Evolutionary conservation across 2,329 filamentous ascomycete species (phyloP).

Genomic region (Esteya vermicola): DNA sequence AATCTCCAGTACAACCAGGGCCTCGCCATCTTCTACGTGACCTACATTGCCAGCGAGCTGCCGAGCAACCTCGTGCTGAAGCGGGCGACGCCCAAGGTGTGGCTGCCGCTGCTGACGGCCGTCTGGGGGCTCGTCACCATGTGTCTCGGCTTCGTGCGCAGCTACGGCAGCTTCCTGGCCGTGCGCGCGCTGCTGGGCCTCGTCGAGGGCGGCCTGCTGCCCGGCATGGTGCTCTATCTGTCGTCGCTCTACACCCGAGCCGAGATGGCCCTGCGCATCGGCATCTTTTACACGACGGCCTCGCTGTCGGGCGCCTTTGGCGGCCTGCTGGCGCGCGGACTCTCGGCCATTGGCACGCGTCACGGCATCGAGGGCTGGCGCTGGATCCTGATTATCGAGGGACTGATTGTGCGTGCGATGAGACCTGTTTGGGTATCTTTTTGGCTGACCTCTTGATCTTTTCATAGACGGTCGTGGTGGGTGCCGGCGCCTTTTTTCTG

Average conservation of each 20-base stretch:
- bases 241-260: conserved; percentile 45
- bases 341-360: conserved; percentile 41
- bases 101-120: conserved; percentile 42
- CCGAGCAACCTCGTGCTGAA: conserved; percentile 52
- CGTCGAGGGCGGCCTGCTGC: conserved; percentile 50
- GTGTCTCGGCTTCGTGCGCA: conserved; percentile 39
- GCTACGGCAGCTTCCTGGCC: conserved; percentile 41
- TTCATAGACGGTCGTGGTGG: conserved; percentile 36
- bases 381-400: conserved; percentile 50
- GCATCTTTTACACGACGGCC: conserved; percentile 53
- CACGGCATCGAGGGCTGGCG: conserved; percentile 43
- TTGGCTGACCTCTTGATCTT: background rate
- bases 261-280: conserved; percentile 48
- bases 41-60: conserved; percentile 47
- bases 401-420: conserved; percentile 24
- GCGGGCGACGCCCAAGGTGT: conserved; percentile 42
- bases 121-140: conserved; percentile 45
- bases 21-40: conserved; percentile 50
- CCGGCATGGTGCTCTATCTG: conserved; percentile 51
- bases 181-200: conserved; percentile 48
- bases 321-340: conserved; percentile 44
- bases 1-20: conserved; percentile 51
- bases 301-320: conserved; percentile 52
- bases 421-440: background rate
- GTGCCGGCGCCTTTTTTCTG: conserved; percentile 32